A percentile compares a stretch with the other conserved stretches of the same genome.
Evolutionary conservation across 129 eudicot genomes (phyloP).

Genomic region (Apium graveolens): DNA sequence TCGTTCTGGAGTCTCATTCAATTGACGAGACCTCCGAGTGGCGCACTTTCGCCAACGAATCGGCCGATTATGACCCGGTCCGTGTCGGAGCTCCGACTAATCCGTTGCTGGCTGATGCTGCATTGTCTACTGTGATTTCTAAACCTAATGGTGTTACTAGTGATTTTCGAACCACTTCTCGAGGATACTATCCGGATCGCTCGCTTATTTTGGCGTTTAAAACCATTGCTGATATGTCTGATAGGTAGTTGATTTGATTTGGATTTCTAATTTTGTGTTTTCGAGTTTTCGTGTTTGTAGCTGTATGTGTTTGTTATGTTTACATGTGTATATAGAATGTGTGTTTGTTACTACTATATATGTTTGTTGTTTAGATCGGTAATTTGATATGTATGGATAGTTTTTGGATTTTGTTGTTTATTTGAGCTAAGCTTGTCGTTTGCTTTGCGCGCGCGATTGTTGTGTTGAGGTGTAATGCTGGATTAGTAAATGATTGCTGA

Average conservation of each 20-base stretch:
- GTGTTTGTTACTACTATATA: background rate
- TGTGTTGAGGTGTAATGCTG: background rate
- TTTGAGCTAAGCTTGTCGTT: background rate
- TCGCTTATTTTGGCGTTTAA: conserved; percentile 57
- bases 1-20: conserved; percentile 74
- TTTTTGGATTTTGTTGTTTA: background rate
- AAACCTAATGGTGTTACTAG: too few relatives aligned
- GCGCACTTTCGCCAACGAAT: conserved; percentile 85
- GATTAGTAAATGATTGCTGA: background rate
- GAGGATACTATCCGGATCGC: conserved; percentile 74
- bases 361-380: background rate
- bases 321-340: too few relatives aligned
- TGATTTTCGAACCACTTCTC: conserved; percentile 46
- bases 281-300: background rate
- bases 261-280: too few relatives aligned
- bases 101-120: conserved; percentile 56
- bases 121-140: conserved; percentile 61
- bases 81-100: conserved; percentile 87
- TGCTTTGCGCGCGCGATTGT: too few relatives aligned
- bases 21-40: conserved; percentile 92
- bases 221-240: conserved; percentile 4
- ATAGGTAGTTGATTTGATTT: too few relatives aligned
- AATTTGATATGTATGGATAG: background rate
- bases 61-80: conserved; percentile 71
- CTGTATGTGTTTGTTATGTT: background rate